Percentiles rank a stretch among this genome's conserved stretches.
These are phyloP conservation scores for Lentinula edodes DNA, from an alignment of 768 basidiomycete genomes.

Conservation along the genomic window DNA sequence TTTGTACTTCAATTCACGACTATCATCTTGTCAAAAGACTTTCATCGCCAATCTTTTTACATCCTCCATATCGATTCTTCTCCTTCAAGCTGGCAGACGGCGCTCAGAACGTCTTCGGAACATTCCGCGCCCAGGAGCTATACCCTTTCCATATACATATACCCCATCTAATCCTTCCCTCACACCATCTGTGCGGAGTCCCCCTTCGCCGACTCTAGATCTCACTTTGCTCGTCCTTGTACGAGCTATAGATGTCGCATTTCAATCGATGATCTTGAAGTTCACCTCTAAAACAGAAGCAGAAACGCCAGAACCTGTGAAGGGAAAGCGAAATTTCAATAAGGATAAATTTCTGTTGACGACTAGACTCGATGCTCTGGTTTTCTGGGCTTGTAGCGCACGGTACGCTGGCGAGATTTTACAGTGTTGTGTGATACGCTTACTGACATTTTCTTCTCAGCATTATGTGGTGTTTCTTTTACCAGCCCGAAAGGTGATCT, in stretches of 20 bases:
- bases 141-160: constrained; percentile 16
- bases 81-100: constrained; percentile 48
- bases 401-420: constrained; percentile 41
- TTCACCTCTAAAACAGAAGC: neutral
- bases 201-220: constrained; percentile 56
- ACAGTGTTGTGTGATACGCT: constrained; percentile 8
- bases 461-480: constrained; percentile 89
- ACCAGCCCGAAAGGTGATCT: constrained; percentile 61
- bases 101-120: constrained; percentile 23
- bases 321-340: constrained; percentile 1
- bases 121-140: neutral
- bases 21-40: constrained; percentile 40
- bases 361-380: constrained; percentile 54
- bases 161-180: constrained; percentile 5
- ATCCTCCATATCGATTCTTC: constrained; percentile 47
- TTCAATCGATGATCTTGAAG: constrained; percentile 46
- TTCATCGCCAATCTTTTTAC: constrained; percentile 56
- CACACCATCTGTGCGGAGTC: constrained; percentile 8
- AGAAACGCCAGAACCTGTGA: constrained; percentile 1
- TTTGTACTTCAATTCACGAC: constrained; percentile 13
- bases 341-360: constrained; percentile 25
- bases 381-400: constrained; percentile 76
- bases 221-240: constrained; percentile 64
- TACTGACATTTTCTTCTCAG: constrained; percentile 26
- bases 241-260: constrained; percentile 58